These are phyloP conservation scores for Globisporangium uncinulatum DNA, from an alignment of 352 stramenopile genomes.

Conservation along the genomic window DNA sequence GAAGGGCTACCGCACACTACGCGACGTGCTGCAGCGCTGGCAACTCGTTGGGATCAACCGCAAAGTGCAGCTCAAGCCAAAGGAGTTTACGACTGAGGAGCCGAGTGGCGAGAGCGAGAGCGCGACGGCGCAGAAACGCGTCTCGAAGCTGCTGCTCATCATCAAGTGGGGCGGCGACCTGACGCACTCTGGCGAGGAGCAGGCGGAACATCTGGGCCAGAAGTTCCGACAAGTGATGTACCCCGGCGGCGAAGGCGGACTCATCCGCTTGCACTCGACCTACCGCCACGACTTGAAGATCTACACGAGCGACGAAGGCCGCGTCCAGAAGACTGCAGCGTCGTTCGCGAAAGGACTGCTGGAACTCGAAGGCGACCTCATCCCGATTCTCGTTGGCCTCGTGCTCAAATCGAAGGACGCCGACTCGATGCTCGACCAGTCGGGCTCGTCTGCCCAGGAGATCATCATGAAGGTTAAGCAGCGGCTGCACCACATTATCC, in stretches of 20 bases:
- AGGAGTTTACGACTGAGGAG: slow-evolving; percentile 37
- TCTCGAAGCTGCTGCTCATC: slow-evolving; percentile 95
- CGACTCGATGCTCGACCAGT: slow-evolving; percentile 98
- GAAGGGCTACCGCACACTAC: slow-evolving; percentile 82
- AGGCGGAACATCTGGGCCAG: slow-evolving; percentile 94
- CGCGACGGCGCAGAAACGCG: slow-evolving; percentile 19
- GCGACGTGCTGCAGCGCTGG: slow-evolving; percentile 96
- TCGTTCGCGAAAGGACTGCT: slow-evolving; percentile 98
- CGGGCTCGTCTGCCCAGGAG: slow-evolving; percentile 91
- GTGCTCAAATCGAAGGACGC: slow-evolving; percentile 87
- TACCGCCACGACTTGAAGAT: slow-evolving; percentile 99
- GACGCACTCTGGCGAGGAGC: slow-evolving; percentile 95
- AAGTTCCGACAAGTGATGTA: slow-evolving; percentile 89
- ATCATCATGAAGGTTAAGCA: slow-evolving; percentile 89
- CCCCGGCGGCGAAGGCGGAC: slow-evolving; percentile 89
- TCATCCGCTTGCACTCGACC: slow-evolving; percentile 98
- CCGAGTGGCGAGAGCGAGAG: slow-evolving; percentile 19
- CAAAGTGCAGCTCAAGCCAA: slow-evolving; percentile 95
- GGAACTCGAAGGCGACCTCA: slow-evolving; percentile 98
- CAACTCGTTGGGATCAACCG: slow-evolving; percentile 96
- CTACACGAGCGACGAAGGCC: slow-evolving; percentile 98
- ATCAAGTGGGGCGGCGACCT: slow-evolving; percentile 99
- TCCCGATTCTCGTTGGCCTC: slow-evolving; percentile 97
- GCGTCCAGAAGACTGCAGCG: slow-evolving; percentile 99
- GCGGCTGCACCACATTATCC: slow-evolving; percentile 83